Base-by-base conservation (phyloP, 2,329 filamentous ascomycete genomes). In the Botryotinia convoluta region DNA sequence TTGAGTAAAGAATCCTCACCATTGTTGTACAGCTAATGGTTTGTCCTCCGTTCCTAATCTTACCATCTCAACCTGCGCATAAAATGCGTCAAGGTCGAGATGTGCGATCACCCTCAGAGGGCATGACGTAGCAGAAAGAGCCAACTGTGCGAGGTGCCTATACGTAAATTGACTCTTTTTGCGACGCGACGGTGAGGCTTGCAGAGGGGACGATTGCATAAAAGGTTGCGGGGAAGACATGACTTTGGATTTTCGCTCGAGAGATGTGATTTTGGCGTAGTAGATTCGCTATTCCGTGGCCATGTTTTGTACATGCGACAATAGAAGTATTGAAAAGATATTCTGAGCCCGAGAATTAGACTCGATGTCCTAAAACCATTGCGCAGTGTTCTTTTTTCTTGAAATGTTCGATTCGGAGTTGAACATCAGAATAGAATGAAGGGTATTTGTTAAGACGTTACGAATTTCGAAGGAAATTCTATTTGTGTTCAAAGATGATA, bases 11-110 rank as follows among this genome's bases (percentile, higher is more conserved):
- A 45, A 70, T 63, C 22, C 44, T 63, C 84, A 91, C 93, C 93
- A 98, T 86, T 98, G 95, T 81, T 97, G 95, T 32, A 99, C 96
- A 0, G 94, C 96, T 37, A 99, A 87, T 16, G 96, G 96, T 76
- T 90, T 88, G 73, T 94, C 89, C 75, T 93, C 90, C 22, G 93
- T 85, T 20, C 90, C 91, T 62, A 98, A 86, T 12, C 96, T 90
- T 16, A 97, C 90, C 88, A 95, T 97, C 83, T 99, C 96, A 81
- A 94, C 98, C 85, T 99, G 96, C 5, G 93, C 92, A 82, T 99
- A 99, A 83, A 99, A 99, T 57, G 95, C 95, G 87, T 99, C 96
- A 74, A 99, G 90, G 80, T 99, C 96, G 76, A 98, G 90, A 82
- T 98, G 95, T 10, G 94, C 93, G 77, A 98, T 90, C 42, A 97